These are phyloP conservation scores for Tulasnella sp. DNA, from an alignment of 768 basidiomycete species.

Conservation along the genomic window DNA sequence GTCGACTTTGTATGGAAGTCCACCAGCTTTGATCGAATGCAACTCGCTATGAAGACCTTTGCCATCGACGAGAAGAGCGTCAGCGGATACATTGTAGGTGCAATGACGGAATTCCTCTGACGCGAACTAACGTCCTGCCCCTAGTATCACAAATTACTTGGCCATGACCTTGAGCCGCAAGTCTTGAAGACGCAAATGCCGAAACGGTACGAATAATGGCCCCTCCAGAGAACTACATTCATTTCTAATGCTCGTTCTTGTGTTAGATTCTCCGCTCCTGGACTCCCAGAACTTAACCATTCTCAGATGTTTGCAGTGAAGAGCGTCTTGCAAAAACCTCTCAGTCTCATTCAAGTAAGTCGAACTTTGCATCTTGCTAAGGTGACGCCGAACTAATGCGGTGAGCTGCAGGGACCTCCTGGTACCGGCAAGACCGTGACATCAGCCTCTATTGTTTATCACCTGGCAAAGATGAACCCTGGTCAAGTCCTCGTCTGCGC, in stretches of 20 bases:
- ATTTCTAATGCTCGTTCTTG: not conserved
- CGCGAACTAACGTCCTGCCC: not conserved
- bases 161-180: conserved; percentile 95
- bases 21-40: conserved; percentile 99
- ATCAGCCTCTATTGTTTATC: conserved; percentile 96
- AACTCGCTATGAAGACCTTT: conserved; percentile 99
- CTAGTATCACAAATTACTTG: conserved; percentile 96
- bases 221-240: conserved; percentile 77
- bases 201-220: conserved; percentile 36
- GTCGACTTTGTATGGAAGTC: conserved; percentile 99
- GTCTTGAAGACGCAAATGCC: conserved; percentile 36
- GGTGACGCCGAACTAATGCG: not conserved
- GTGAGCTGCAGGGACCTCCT: conserved; percentile 60
- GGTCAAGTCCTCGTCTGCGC: conserved; percentile 98
- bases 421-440: conserved; percentile 99
- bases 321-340: conserved; percentile 94
- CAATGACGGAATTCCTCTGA: conserved; percentile 4
- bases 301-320: conserved; percentile 99
- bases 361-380: not conserved
- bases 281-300: conserved; percentile 95
- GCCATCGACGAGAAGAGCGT: conserved; percentile 99
- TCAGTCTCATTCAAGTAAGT: conserved; percentile 81
- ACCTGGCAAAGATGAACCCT: conserved; percentile 98
- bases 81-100: conserved; percentile 88
- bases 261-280: conserved; percentile 78